Evolutionary conservation across 1,284 basidiomycete genomes (phyloP), one percentile per base, ranked within the genome.

Genomic region (Cerrena zonata): DNA sequence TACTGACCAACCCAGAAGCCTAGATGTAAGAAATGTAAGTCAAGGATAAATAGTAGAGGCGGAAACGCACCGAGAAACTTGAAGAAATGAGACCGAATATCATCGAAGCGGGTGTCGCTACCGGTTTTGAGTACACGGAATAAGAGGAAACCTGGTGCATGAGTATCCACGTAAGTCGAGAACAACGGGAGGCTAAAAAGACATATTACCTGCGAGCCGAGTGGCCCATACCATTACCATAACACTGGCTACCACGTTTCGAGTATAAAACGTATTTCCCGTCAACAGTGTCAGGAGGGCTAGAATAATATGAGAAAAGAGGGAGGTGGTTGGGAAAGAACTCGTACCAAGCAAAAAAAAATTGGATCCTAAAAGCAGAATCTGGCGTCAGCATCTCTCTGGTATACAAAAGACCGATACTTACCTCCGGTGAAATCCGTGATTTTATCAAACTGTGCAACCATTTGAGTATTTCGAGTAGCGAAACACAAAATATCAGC

Each of bases 41-140:
- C n/a, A n/a, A n/a, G n/a, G n/a, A n/a, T n/a, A n/a, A 36, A 26
- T 13, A 21, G 15, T 15, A 21, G 26, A 26, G 11, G 2, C n/a
- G 27, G 18, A 39, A 19, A 48, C 68, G 21, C 47, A 76, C 80
- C 81, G 7, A 83, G 65, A 61, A 86, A 86, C 58, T 80, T 82
- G 70, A 80, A 78, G 62, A 87, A 85, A 62, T 82, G 74, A 1
- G 75, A 72, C 5, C 84, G 68, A 47, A 87, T 85, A 15, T 82
- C 76, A 56, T 87, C 83, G 57, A 87, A 86, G 3, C 84, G 74
- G 4, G 69, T 73, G 58, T 88, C 84, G 51, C 77, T 79, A 2
- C 84, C 83, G 4, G 74, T 80, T 62, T 81, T 84, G 39, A 87
- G 60, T 2, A 88, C 84, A 15, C 84, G 77, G 65, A 80, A 82